Conservation (phyloP, 257 asterid species). For the Datura wrightii region DNA sequence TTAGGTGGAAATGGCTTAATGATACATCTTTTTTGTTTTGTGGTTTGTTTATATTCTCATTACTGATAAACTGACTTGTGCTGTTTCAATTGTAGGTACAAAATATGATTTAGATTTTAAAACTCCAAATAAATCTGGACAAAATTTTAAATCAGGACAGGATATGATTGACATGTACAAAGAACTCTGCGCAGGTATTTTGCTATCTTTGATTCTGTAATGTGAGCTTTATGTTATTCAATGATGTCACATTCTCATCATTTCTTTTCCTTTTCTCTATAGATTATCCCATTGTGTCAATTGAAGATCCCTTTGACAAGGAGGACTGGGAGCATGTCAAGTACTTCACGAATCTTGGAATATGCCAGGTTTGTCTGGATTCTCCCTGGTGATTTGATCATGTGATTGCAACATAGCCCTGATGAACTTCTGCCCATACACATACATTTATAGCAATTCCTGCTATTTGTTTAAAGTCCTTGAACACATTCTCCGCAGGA, state of each 20-base stretch:
- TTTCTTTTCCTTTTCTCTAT: conserved; percentile 36
- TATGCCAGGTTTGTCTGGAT: conserved; percentile 78
- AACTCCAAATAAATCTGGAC: conserved; percentile 82
- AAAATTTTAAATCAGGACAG: conserved; percentile 90
- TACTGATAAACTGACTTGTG: conserved; percentile 26
- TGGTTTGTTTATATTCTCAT: conserved; percentile 35
- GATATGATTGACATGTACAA: conserved; percentile 91
- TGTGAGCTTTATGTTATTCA: conserved; percentile 21
- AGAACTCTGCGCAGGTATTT: conserved; percentile 81
- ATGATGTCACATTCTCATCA: not conserved
- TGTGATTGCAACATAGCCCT: conserved; percentile 29
- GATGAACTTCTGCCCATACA: conserved; percentile 24
- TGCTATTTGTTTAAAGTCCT: not conserved
- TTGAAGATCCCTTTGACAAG: conserved; percentile 99
- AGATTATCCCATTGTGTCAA: conserved; percentile 91
- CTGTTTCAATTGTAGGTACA: conserved; percentile 65
- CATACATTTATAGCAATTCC: not conserved
- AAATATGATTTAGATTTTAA: conserved; percentile 92
- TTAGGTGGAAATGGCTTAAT: not conserved
- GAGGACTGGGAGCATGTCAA: conserved; percentile 98
- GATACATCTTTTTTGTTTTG: conserved; percentile 30
- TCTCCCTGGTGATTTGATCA: conserved; percentile 28
- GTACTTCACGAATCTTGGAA: conserved; percentile 67
- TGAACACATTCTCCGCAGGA: no score
- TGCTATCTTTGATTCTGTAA: conserved; percentile 20